These are phyloP conservation scores for Candida schatavii DNA, from an alignment of 805 yeast genomes.

Conservation along the genomic window DNA sequence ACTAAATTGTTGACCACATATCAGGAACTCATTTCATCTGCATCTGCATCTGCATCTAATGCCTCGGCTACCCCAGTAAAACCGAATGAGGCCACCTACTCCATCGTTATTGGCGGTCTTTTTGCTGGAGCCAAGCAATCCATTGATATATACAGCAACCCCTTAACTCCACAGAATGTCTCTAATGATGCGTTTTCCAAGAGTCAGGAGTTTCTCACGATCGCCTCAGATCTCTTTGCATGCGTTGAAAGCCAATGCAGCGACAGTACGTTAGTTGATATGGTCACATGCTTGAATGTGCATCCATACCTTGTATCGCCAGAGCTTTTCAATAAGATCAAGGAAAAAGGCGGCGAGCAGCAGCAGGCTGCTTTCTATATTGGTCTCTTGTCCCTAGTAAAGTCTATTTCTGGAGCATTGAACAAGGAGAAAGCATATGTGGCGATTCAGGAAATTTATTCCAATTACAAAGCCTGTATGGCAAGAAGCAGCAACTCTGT, in stretches of 20 bases:
- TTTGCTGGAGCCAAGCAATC: slow-evolving; percentile 45
- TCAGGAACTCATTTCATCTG: slow-evolving; percentile 51
- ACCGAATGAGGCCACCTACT: slow-evolving; percentile 57
- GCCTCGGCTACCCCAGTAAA: too few relatives aligned
- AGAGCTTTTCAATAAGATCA: slow-evolving; percentile 16
- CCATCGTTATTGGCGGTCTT: slow-evolving; percentile 46
- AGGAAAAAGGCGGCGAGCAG: slow-evolving; percentile 21
- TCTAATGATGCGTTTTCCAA: slow-evolving; percentile 45
- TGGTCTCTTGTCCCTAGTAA: slow-evolving; percentile 12
- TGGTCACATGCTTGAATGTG: slow-evolving; percentile 26
- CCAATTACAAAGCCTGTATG: slow-evolving; percentile 30
- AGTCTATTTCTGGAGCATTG: slow-evolving; percentile 16
- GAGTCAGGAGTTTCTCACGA: slow-evolving; percentile 41
- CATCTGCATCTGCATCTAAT: slow-evolving; percentile 10
- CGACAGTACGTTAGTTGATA: slow-evolving; percentile 24
- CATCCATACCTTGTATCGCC: slow-evolving; percentile 26
- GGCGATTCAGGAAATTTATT: slow-evolving; percentile 24
- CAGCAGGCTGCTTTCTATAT: slow-evolving; percentile 29
- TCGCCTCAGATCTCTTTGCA: slow-evolving; percentile 43
- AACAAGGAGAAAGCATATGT: slow-evolving; percentile 22
- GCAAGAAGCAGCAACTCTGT: slow-evolving; percentile 14
- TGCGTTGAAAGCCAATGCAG: slow-evolving; percentile 19
- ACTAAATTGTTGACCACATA: slow-evolving; percentile 64
- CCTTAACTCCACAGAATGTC: slow-evolving; percentile 50
- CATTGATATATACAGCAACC: slow-evolving; percentile 29